These are phyloP conservation scores for Cruciata laevipes DNA, from an alignment of 257 asterid species.

Conservation along the genomic window DNA sequence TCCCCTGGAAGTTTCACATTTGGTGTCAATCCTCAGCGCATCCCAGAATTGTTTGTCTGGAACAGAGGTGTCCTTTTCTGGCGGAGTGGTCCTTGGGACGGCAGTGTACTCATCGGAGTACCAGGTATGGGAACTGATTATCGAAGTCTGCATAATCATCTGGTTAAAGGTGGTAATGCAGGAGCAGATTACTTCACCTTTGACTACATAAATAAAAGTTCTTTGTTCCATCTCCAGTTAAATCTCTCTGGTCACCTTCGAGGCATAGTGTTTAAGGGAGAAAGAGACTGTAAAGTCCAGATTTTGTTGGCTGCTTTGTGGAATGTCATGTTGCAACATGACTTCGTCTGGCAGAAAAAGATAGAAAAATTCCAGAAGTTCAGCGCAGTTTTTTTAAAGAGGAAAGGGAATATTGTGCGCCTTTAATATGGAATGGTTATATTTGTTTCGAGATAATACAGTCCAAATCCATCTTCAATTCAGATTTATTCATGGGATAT, in stretches of 20 bases:
- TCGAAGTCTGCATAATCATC: background rate
- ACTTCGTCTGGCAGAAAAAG: too few species aligned
- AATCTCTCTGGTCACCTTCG: conserved; percentile 10
- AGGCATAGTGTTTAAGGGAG: background rate
- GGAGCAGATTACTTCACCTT: background rate
- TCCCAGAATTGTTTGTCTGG: conserved; percentile 36
- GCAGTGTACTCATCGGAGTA: conserved; percentile 15
- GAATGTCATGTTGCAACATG: too few species aligned
- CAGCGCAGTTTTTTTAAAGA: too few species aligned
- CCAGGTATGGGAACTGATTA: background rate
- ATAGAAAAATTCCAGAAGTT: too few species aligned
- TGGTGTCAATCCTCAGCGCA: conserved; percentile 21
- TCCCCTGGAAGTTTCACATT: conserved; percentile 32
- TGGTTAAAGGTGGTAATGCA: background rate
- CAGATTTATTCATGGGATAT: too few species aligned
- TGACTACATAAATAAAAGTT: background rate
- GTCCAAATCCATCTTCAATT: too few species aligned
- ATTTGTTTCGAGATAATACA: too few species aligned
- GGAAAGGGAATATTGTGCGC: too few species aligned
- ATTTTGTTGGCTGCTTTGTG: too few species aligned
- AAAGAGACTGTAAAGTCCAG: conserved; percentile 11
- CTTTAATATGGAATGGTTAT: too few species aligned
- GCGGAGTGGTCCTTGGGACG: conserved; percentile 38
- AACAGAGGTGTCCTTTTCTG: conserved; percentile 16
- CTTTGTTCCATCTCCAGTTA: background rate